Percentiles rank a stretch among this genome's conserved stretches.
Conservation (phyloP, 2,329 filamentous ascomycete genomes). For the Pseudogymnoascus sp. region DNA sequence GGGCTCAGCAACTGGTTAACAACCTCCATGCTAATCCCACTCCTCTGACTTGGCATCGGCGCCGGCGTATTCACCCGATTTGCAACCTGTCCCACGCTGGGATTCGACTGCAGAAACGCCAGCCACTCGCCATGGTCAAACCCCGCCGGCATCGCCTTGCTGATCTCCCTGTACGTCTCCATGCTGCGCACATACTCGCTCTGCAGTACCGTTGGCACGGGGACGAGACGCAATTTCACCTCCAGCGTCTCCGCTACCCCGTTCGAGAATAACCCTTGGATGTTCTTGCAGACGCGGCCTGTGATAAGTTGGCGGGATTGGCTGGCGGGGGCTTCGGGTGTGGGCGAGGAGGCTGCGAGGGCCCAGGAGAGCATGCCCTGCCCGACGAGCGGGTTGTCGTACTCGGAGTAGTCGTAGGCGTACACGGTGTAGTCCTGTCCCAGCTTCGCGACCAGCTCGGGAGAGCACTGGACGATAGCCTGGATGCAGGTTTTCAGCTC, state of each 20-base stretch:
- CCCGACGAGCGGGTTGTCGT: slow-evolving; percentile 83
- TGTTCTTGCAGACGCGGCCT: slow-evolving; percentile 80
- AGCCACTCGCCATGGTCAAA: slow-evolving; percentile 72
- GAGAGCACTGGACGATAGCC: slow-evolving; percentile 69
- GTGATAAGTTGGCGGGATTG: slow-evolving; percentile 68
- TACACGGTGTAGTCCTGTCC: slow-evolving; percentile 88
- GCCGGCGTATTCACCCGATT: slow-evolving; percentile 21
- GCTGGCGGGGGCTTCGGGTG: slow-evolving; percentile 44
- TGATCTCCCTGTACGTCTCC: slow-evolving; percentile 51
- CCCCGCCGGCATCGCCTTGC: slow-evolving; percentile 46
- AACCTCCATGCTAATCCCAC: slow-evolving; percentile 27
- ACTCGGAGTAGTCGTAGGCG: slow-evolving; percentile 92
- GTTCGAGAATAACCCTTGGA: slow-evolving; percentile 74
- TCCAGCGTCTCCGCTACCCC: slow-evolving; percentile 83
- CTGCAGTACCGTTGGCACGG: slow-evolving; percentile 52
- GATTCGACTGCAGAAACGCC: slow-evolving; percentile 65
- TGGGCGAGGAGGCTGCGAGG: slow-evolving; percentile 48
- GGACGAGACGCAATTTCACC: slow-evolving; percentile 80
- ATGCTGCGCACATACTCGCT: slow-evolving; percentile 52
- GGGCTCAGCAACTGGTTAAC: slow-evolving; percentile 26
- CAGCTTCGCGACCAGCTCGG: slow-evolving; percentile 69
- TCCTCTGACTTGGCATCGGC: slow-evolving; percentile 13
- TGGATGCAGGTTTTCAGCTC: slow-evolving; percentile 82
- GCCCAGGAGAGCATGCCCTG: slow-evolving; percentile 91
- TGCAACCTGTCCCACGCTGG: slow-evolving; percentile 35